Conservation (phyloP, 768 basidiomycete species). For the Coprinopsis marcescibilis region DNA sequence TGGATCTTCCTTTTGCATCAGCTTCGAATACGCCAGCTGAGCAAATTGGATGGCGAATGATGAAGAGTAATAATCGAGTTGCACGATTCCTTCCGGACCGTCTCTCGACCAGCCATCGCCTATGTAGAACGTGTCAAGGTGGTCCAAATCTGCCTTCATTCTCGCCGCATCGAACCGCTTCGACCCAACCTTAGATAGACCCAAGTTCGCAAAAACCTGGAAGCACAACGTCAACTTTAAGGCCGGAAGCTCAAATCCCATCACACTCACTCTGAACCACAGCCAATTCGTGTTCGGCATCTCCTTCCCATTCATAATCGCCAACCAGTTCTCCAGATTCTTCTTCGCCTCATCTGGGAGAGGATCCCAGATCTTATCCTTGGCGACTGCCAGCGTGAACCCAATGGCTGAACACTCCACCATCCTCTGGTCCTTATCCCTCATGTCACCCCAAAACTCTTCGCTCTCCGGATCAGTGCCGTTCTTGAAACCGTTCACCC, state of each 20-base stretch:
- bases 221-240: background rate
- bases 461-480: slow-evolving; percentile 61
- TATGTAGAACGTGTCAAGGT: slow-evolving; percentile 76
- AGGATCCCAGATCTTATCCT: slow-evolving; percentile 59
- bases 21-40: slow-evolving; percentile 64
- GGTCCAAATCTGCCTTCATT: slow-evolving; percentile 69
- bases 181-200: slow-evolving; percentile 57
- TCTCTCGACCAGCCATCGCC: slow-evolving; percentile 73
- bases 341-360: slow-evolving; percentile 46
- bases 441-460: slow-evolving; percentile 76
- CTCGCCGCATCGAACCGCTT: slow-evolving; percentile 48
- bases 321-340: slow-evolving; percentile 61
- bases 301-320: slow-evolving; percentile 74
- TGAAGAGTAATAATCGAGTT: slow-evolving; percentile 74
- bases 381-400: slow-evolving; percentile 61
- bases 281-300: slow-evolving; percentile 86
- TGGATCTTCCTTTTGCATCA: slow-evolving; percentile 57
- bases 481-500: slow-evolving; percentile 59
- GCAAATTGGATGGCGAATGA: slow-evolving; percentile 77
- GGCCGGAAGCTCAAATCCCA: background rate
- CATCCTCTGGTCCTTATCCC: slow-evolving; percentile 75
- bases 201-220: slow-evolving; percentile 72
- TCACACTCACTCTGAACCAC: slow-evolving; percentile 60
- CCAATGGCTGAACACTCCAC: slow-evolving; percentile 77
- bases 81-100: slow-evolving; percentile 72